Percentiles rank a stretch among this genome's conserved stretches.
These are phyloP conservation scores for Trifolium pratense DNA, from an alignment of 306 rosid species.

Conservation along the genomic window DNA sequence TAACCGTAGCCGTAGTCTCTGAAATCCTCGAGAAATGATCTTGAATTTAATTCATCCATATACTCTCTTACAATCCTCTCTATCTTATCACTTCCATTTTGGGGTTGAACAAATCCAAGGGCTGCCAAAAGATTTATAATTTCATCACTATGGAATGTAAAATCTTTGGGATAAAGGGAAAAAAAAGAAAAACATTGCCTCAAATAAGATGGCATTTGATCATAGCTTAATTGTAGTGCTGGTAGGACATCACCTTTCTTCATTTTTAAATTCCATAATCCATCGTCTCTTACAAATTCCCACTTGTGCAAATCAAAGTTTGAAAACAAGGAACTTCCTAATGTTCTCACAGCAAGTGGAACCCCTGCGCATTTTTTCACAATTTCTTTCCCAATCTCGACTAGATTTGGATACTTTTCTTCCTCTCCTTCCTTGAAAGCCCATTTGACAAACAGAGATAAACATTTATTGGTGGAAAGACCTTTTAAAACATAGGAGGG, in stretches of 20 bases:
- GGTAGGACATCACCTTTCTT: neutral
- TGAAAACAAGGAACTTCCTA: neutral
- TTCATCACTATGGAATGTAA: neutral
- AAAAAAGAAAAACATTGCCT: slow-evolving; percentile 19
- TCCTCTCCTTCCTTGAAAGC: slow-evolving; percentile 3
- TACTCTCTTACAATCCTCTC: neutral
- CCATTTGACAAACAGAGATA: neutral
- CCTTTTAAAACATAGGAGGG: neutral
- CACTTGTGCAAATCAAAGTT: neutral
- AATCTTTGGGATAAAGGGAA: slow-evolving; percentile 25
- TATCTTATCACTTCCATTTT: neutral
- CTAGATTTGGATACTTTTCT: neutral
- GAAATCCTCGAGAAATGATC: slow-evolving; percentile 43
- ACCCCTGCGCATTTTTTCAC: neutral
- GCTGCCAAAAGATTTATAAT: neutral
- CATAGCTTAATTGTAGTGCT: neutral
- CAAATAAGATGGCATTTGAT: slow-evolving; percentile 10
- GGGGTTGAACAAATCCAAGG: neutral
- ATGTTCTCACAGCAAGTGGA: neutral
- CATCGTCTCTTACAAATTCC: neutral
- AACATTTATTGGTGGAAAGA: neutral
- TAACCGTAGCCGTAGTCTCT: neutral
- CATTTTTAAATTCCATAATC: neutral
- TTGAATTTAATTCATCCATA: slow-evolving; percentile 32
- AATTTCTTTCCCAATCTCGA: neutral